Evolutionary conservation across 2,329 filamentous ascomycete genomes (phyloP).

Genomic region (Diaporthe humulicola): DNA sequence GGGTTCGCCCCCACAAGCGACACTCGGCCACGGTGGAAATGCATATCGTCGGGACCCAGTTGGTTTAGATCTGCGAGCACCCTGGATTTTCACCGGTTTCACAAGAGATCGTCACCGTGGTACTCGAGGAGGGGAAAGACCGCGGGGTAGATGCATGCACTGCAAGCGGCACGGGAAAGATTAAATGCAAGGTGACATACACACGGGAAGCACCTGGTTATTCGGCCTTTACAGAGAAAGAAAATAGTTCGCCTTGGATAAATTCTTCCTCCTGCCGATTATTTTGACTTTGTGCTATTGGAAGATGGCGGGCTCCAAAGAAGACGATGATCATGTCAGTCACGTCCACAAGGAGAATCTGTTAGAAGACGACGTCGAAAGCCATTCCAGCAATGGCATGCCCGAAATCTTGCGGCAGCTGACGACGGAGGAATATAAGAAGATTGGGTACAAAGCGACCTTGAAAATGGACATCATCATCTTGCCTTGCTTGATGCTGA

Average conservation of each 20-base stretch:
- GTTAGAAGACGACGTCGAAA: background rate
- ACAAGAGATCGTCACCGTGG: too few relatives aligned
- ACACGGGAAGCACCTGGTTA: background rate
- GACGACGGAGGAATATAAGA: background rate
- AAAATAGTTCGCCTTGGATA: background rate
- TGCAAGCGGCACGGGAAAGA: background rate
- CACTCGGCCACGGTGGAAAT: too few relatives aligned
- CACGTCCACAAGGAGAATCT: background rate
- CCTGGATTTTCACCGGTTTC: background rate
- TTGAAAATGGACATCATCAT: constrained; percentile 8
- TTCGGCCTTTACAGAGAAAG: background rate
- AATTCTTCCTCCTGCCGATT: background rate
- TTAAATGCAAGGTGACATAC: background rate
- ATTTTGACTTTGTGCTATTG: background rate
- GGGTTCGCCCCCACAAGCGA: background rate
- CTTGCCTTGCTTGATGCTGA: background rate
- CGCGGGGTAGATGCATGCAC: constrained; percentile 3
- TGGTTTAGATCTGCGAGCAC: constrained; percentile 39
- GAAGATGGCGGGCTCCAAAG: background rate
- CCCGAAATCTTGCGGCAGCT: background rate
- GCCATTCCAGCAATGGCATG: background rate
- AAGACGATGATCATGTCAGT: background rate
- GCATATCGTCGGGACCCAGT: too few relatives aligned
- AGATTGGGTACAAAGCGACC: background rate
- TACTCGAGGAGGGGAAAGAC: background rate